Evolutionary conservation across 371 early-diverging fungal species (phyloP).

Genomic region (Mortierella sp.): DNA sequence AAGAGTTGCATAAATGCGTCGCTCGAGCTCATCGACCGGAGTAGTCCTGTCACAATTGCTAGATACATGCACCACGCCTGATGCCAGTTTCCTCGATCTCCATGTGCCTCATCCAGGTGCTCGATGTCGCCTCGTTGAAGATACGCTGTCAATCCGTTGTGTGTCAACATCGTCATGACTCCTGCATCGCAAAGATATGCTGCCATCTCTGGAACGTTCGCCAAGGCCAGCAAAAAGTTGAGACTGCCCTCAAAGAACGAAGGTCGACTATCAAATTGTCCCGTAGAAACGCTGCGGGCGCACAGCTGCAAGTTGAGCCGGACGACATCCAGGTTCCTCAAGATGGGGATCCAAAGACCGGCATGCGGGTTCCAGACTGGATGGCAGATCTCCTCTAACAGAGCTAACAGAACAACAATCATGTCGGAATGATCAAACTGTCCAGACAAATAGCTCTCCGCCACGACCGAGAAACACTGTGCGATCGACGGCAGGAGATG

Average conservation of each 20-base stretch:
- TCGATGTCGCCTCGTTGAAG: conserved; percentile 46
- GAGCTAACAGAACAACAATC: conserved; percentile 42
- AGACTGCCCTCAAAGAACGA: conserved; percentile 55
- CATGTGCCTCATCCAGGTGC: conserved; percentile 40
- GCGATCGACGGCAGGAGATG: conserved; percentile 34
- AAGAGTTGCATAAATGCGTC: conserved; percentile 48
- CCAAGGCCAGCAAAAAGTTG: conserved; percentile 46
- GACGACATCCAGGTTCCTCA: conserved; percentile 43
- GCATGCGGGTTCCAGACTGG: conserved; percentile 56
- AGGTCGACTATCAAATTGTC: conserved; percentile 38
- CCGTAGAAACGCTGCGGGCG: conserved; percentile 32
- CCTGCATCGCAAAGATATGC: conserved; percentile 53
- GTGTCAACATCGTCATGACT: conserved; percentile 51
- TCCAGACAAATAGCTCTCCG: conserved; percentile 36
- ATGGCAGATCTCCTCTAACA: conserved; percentile 53
- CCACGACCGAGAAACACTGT: conserved; percentile 31
- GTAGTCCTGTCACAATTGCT: conserved; percentile 45
- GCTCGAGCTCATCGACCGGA: conserved; percentile 45
- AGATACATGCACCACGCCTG: conserved; percentile 57
- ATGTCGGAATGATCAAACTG: conserved; percentile 38
- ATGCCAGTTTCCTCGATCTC: conserved; percentile 58
- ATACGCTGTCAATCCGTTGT: conserved; percentile 45
- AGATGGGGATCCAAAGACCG: conserved; percentile 49
- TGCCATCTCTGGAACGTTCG: conserved; percentile 49
- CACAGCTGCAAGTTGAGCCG: conserved; percentile 44